Evolutionary conservation across 2,329 filamentous ascomycete genomes (phyloP).

Genomic region (Chaetomium sp.): DNA sequence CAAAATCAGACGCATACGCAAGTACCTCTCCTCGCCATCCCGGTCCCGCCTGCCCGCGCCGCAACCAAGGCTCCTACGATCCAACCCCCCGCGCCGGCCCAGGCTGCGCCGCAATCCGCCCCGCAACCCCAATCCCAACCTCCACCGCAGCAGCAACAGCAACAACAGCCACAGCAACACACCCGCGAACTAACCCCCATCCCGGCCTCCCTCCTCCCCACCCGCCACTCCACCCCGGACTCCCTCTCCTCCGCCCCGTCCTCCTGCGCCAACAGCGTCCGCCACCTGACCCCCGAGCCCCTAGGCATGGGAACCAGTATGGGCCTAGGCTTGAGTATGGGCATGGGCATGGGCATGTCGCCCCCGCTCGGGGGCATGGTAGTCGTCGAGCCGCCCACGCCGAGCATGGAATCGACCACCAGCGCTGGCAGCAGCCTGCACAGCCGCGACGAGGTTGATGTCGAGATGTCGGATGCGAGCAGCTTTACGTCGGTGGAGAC

Average conservation of each 20-base stretch:
- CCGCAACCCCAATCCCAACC: constrained; percentile 13
- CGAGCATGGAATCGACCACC: constrained; percentile 45
- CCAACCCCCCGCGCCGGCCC: not conserved
- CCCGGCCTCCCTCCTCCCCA: constrained; percentile 16
- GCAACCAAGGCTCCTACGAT: not conserved
- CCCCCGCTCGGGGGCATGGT: not conserved
- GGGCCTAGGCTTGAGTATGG: not conserved
- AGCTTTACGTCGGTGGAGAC: constrained; percentile 42
- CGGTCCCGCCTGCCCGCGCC: constrained; percentile 18
- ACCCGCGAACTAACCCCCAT: constrained; percentile 25
- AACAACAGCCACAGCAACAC: not conserved
- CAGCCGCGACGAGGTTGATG: constrained; percentile 37
- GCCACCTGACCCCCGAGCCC: constrained; percentile 16
- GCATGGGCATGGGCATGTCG: not conserved
- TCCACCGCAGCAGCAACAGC: not conserved
- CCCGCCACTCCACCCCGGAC: constrained; percentile 23
- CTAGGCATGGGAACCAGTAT: not conserved
- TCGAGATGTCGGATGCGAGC: constrained; percentile 54
- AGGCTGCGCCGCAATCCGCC: not conserved
- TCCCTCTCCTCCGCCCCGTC: not conserved
- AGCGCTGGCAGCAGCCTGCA: constrained; percentile 20
- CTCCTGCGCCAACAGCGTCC: constrained; percentile 6
- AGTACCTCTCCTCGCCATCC: constrained; percentile 13
- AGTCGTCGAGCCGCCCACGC: constrained; percentile 43
- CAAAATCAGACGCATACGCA: constrained; percentile 1